These are phyloP conservation scores for Trypanosoma avium DNA, from an alignment of 208 protist species.

Conservation along the genomic window DNA sequence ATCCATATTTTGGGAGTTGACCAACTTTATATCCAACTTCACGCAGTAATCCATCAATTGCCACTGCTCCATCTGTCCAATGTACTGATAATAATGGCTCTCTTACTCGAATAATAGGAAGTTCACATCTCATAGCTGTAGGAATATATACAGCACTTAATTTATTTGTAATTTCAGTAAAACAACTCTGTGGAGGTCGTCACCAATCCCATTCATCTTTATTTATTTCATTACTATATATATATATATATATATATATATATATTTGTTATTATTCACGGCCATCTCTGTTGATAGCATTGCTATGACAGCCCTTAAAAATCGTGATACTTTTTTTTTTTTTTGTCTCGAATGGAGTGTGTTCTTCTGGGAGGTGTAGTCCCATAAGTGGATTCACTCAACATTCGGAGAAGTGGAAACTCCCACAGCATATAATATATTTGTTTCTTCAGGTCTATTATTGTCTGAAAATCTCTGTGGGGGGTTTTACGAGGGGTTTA, in stretches of 20 bases:
- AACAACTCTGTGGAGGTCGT: constrained; percentile 35
- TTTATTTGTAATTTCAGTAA: background rate
- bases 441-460: background rate
- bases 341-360: no score
- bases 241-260: no score
- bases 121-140: background rate
- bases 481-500: background rate
- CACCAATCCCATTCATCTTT: constrained; percentile 32
- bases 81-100: background rate
- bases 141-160: background rate
- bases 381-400: no score
- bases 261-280: no score
- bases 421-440: background rate
- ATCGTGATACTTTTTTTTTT: no score
- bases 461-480: background rate
- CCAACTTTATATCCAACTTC: constrained; percentile 64
- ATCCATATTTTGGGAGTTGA: constrained; percentile 62
- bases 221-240: background rate
- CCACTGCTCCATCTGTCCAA: constrained; percentile 26
- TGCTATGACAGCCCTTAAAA: no score
- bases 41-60: constrained; percentile 43
- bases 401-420: no score
- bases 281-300: no score
- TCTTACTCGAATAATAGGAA: constrained; percentile 5
- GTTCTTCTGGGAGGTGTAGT: no score